These are phyloP conservation scores for Agaricus blazei DNA, from an alignment of 768 basidiomycete species.

Conservation along the genomic window DNA sequence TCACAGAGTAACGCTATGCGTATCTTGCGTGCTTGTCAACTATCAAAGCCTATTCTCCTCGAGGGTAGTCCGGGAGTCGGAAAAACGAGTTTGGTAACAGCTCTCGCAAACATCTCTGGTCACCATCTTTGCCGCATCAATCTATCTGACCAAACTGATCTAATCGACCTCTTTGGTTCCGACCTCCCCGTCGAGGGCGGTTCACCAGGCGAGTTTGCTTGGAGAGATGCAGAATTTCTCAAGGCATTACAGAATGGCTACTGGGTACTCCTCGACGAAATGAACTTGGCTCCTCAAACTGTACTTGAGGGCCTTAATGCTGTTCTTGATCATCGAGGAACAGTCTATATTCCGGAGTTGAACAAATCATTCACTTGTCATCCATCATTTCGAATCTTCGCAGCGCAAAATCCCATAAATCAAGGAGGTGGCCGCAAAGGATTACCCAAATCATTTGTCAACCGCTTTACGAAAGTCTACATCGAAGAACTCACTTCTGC, in stretches of 20 bases:
- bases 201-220: constrained; percentile 86
- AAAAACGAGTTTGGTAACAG: constrained; percentile 89
- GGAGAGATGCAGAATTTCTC: constrained; percentile 97
- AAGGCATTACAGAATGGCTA: constrained; percentile 90
- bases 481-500: constrained; percentile 74
- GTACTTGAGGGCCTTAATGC: constrained; percentile 97
- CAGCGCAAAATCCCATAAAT: constrained; percentile 92
- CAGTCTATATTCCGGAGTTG: constrained; percentile 92
- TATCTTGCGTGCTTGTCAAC: constrained; percentile 83
- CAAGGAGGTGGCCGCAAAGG: constrained; percentile 98
- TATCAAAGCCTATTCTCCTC: constrained; percentile 85
- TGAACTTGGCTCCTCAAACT: constrained; percentile 97
- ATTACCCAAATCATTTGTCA: constrained; percentile 93
- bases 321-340: constrained; percentile 90
- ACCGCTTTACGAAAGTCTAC: constrained; percentile 98
- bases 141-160: constrained; percentile 95
- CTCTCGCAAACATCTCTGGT: constrained; percentile 77
- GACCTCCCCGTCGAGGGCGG: constrained; percentile 95
- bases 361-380: constrained; percentile 85
- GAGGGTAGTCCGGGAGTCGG: constrained; percentile 99
- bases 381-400: constrained; percentile 94
- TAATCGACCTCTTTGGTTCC: constrained; percentile 93
- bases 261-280: constrained; percentile 98
- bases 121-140: constrained; percentile 89
- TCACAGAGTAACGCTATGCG: constrained; percentile 85